Percentiles rank a stretch among this genome's conserved stretches.
Evolutionary conservation across 208 protist species (phyloP).

Genomic region (Trichomonas tenax): DNA sequence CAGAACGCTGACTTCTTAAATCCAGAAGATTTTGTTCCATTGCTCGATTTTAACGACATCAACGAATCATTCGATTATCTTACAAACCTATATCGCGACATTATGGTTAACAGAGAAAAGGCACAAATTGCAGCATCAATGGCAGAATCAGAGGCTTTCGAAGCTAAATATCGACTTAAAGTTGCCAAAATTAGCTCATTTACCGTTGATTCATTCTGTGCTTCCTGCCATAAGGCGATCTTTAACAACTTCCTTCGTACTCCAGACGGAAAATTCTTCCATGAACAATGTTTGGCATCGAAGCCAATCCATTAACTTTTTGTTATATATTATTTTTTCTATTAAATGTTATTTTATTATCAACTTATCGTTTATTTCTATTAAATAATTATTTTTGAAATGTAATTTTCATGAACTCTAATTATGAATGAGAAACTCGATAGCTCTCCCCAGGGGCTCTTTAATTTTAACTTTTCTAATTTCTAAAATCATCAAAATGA

Average conservation of each 20-base stretch:
- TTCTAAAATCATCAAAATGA: too few relatives aligned
- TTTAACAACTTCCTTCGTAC: neutral
- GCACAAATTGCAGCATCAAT: neutral
- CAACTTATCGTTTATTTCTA: too few relatives aligned
- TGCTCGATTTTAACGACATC: neutral
- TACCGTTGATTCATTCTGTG: neutral
- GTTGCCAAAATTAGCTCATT: neutral
- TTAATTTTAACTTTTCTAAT: too few relatives aligned
- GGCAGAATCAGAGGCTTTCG: neutral
- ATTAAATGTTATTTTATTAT: too few relatives aligned
- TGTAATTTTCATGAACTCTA: too few relatives aligned
- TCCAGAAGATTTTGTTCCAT: neutral
- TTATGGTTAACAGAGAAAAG: neutral
- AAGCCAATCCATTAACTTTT: too few relatives aligned
- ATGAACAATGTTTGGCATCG: neutral
- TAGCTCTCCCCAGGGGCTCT: too few relatives aligned
- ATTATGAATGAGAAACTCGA: too few relatives aligned
- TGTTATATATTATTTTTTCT: too few relatives aligned
- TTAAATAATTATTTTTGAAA: too few relatives aligned
- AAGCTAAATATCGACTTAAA: neutral
- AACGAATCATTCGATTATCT: neutral
- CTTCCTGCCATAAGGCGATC: neutral
- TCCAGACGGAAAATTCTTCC: neutral
- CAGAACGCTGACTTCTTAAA: neutral
- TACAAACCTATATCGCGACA: neutral